Conservation (phyloP, 2,329 filamentous ascomycete species). For the Talaromyces sp. region DNA sequence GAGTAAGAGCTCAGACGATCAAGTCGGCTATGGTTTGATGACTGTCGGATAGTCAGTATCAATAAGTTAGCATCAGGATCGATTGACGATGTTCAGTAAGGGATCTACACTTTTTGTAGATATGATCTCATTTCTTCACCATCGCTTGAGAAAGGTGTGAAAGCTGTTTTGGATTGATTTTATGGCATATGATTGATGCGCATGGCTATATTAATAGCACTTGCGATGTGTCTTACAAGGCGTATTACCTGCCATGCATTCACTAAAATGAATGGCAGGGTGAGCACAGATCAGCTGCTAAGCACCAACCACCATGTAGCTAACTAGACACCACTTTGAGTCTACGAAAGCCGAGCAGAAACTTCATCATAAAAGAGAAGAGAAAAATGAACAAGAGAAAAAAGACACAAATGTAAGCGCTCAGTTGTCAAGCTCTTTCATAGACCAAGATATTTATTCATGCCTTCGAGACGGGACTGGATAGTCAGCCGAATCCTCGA, state of each 20-base stretch:
- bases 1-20: slow-evolving; percentile 13
- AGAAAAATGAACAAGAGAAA: too few species aligned
- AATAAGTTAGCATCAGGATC: background rate
- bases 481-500: background rate
- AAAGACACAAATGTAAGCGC: background rate
- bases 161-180: background rate
- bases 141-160: background rate
- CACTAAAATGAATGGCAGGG: background rate
- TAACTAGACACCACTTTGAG: background rate
- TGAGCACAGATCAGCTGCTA: slow-evolving; percentile 1
- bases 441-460: background rate
- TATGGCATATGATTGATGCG: background rate
- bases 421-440: background rate
- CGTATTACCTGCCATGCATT: background rate
- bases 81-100: background rate
- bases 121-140: slow-evolving; percentile 4
- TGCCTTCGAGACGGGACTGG: background rate
- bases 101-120: background rate
- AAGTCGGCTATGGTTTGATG: background rate
- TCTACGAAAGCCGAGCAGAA: background rate
- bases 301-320: background rate
- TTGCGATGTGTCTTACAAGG: background rate
- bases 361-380: background rate
- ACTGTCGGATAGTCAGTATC: background rate
- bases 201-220: background rate